Evolutionary conservation across 345 rosid species (phyloP).

Genomic region (Lagerstroemia speciosa): DNA sequence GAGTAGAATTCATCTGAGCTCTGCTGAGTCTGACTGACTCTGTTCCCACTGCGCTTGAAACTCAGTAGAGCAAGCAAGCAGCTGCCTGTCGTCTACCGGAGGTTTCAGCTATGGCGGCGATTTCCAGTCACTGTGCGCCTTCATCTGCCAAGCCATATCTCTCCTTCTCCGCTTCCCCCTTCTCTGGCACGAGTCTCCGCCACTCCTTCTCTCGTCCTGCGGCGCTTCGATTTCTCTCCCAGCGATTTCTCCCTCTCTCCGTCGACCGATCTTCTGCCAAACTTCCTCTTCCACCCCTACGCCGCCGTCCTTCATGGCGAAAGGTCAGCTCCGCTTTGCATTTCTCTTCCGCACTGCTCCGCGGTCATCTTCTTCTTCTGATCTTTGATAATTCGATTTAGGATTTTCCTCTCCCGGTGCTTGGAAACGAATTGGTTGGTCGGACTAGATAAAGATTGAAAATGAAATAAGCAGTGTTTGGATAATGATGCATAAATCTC

Average conservation of each 20-base stretch:
- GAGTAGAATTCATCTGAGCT: too few relatives aligned
- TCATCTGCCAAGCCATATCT: conserved; percentile 24
- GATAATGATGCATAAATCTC: not conserved
- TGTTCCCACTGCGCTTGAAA: not conserved
- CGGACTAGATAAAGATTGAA: not conserved
- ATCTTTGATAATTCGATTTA: not conserved
- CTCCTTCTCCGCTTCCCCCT: conserved; percentile 34
- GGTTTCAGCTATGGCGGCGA: conserved; percentile 49
- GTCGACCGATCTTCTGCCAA: conserved; percentile 46
- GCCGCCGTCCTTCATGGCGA: conserved; percentile 29
- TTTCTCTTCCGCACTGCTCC: not conserved
- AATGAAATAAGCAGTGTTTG: not conserved
- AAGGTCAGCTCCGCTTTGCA: conserved; percentile 23
- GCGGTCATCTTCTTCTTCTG: not conserved
- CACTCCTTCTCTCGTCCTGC: conserved; percentile 2
- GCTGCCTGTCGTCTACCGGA: not conserved
- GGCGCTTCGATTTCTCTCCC: conserved; percentile 21
- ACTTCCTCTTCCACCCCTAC: conserved; percentile 47
- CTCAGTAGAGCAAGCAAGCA: not conserved
- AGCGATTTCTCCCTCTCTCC: too few relatives aligned
- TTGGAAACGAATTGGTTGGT: not conserved
- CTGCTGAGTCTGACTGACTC: not conserved
- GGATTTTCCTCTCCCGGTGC: not conserved
- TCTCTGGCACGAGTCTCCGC: conserved; percentile 11
- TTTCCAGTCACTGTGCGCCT: conserved; percentile 32